Conservation (phyloP, 1,284 basidiomycete species). For the Fomitopsis palustris region DNA sequence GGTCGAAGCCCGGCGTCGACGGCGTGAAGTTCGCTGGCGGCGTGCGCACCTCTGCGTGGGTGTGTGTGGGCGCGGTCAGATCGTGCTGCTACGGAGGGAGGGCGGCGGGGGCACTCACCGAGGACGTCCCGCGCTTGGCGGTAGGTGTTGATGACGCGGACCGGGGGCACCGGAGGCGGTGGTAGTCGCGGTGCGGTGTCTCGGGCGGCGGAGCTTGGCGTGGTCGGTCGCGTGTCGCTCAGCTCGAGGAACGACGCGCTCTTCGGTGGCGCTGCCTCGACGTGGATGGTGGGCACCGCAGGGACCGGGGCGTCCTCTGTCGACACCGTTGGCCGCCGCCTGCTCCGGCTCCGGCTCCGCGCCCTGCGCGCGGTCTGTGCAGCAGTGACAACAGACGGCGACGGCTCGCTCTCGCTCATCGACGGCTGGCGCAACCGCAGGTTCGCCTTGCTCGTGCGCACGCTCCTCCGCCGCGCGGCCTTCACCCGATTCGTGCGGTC, state of each 20-base stretch:
- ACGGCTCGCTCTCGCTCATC: conserved; percentile 8
- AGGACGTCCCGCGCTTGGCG: background rate
- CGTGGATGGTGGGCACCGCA: conserved; percentile 18
- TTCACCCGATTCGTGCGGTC: conserved; percentile 38
- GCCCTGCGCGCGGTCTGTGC: conserved; percentile 5
- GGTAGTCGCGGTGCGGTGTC: conserved; percentile 2
- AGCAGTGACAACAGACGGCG: conserved; percentile 4
- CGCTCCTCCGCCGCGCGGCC: conserved; percentile 57
- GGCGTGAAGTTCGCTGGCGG: conserved; percentile 1
- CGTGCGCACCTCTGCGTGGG: background rate
- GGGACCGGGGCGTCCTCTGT: conserved; percentile 13
- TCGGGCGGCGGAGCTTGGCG: conserved; percentile 9
- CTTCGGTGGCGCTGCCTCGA: conserved; percentile 16
- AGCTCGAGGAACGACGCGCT: conserved; percentile 28
- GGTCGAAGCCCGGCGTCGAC: conserved; percentile 16
- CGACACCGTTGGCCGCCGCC: conserved; percentile 12
- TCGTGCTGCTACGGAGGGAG: background rate
- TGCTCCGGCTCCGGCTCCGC: conserved; percentile 22
- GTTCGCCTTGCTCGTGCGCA: conserved; percentile 54
- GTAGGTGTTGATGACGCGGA: background rate
- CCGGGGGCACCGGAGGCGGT: conserved; percentile 13
- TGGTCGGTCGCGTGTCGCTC: conserved; percentile 22
- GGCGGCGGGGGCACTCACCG: background rate
- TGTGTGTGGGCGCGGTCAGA: background rate
- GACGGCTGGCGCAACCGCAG: conserved; percentile 44